These are phyloP conservation scores for Triticum timopheevii DNA, from an alignment of 176 grass and related monocot genomes.

Conservation along the genomic window DNA sequence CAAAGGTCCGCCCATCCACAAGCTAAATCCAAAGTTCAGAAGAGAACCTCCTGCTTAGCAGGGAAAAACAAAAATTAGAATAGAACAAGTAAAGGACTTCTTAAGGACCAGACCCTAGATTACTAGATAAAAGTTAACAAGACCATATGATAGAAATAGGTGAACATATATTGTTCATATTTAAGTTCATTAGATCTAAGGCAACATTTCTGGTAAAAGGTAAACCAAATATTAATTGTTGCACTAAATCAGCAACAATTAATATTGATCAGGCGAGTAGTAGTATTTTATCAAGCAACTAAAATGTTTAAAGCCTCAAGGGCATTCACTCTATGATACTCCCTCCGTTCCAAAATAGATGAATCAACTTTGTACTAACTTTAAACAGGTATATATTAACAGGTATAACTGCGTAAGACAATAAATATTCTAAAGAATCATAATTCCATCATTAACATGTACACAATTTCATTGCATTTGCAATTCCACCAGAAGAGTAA, in stretches of 20 bases:
- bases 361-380: too few relatives aligned
- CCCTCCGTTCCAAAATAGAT: too few relatives aligned
- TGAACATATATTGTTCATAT: background rate
- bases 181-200: background rate
- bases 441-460: background rate
- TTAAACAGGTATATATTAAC: too few relatives aligned
- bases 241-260: too few relatives aligned
- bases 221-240: background rate
- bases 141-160: background rate
- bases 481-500: background rate
- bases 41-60: constrained; percentile 30
- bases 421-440: background rate
- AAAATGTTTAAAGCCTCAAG: background rate
- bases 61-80: constrained; percentile 4
- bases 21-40: constrained; percentile 22
- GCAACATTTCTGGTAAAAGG: background rate
- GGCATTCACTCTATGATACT: background rate
- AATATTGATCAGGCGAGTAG: too few relatives aligned
- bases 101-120: background rate
- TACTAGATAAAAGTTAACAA: background rate
- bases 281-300: background rate
- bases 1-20: constrained; percentile 72
- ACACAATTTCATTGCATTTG: constrained; percentile 3
- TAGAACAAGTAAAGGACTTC: background rate
- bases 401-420: background rate